These are phyloP conservation scores for Collariella sp. DNA, from an alignment of 495 filamentous ascomycete genomes.

Conservation along the genomic window DNA sequence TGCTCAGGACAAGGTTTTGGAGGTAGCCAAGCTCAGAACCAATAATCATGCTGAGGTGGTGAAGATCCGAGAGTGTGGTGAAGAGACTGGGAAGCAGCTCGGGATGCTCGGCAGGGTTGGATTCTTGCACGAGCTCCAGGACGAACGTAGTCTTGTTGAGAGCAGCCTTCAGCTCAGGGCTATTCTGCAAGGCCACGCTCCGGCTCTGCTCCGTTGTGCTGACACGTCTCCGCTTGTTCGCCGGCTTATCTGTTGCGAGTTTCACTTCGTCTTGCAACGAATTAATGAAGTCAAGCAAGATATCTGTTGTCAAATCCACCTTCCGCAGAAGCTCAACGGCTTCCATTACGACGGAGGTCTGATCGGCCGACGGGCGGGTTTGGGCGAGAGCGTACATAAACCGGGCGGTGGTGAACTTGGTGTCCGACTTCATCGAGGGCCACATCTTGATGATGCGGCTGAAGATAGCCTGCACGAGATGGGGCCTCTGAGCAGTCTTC, in stretches of 20 bases:
- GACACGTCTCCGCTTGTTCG: slow-evolving; percentile 67
- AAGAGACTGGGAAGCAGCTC: slow-evolving; percentile 71
- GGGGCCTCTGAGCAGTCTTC: slow-evolving; percentile 33
- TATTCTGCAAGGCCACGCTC: slow-evolving; percentile 28
- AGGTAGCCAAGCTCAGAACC: slow-evolving; percentile 77
- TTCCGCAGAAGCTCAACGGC: slow-evolving; percentile 60
- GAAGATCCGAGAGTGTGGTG: slow-evolving; percentile 70
- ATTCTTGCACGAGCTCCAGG: slow-evolving; percentile 77
- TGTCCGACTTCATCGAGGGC: slow-evolving; percentile 57
- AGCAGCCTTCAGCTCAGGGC: slow-evolving; percentile 47
- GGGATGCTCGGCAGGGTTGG: slow-evolving; percentile 59
- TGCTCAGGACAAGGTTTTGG: slow-evolving; percentile 66
- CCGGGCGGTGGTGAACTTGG: slow-evolving; percentile 49
- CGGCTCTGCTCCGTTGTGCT: slow-evolving; percentile 53
- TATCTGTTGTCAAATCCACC: slow-evolving; percentile 58
- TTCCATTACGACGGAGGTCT: slow-evolving; percentile 36
- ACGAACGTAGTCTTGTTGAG: slow-evolving; percentile 75
- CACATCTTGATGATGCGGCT: slow-evolving; percentile 59
- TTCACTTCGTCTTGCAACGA: slow-evolving; percentile 57
- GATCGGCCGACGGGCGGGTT: slow-evolving; percentile 16
- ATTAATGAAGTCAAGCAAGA: slow-evolving; percentile 60
- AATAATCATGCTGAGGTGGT: slow-evolving; percentile 63
- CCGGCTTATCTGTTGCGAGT: slow-evolving; percentile 51
- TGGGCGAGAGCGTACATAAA: slow-evolving; percentile 46
- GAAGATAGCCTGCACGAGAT: slow-evolving; percentile 53